Percentiles rank a stretch among this genome's conserved stretches.
Evolutionary conservation across 129 eudicot species (phyloP).

Genomic region (Arctium lappa): DNA sequence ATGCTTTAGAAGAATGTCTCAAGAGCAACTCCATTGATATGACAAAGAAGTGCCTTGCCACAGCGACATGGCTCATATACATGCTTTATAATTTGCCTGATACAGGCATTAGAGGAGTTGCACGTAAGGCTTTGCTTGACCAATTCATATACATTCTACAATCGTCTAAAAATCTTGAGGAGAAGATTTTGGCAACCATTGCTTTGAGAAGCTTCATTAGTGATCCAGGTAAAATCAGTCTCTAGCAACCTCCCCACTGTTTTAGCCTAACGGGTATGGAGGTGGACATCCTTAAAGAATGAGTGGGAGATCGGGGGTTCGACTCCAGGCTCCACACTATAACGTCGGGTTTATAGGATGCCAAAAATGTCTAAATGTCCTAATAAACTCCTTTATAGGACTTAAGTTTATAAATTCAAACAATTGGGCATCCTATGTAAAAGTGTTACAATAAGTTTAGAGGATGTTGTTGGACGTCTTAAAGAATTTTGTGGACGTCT

Average conservation of each 20-base stretch:
- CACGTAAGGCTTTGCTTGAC: constrained; percentile 49
- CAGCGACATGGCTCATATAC: constrained; percentile 54
- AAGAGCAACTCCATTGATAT: constrained; percentile 49
- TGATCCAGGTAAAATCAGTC: constrained; percentile 40
- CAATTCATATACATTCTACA: constrained; percentile 52
- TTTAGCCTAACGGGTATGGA: background rate
- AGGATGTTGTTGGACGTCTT: background rate
- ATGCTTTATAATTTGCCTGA: constrained; percentile 51
- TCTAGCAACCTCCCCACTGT: background rate
- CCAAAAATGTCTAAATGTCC: background rate
- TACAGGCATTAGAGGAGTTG: constrained; percentile 48
- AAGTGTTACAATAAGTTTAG: background rate
- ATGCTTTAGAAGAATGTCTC: constrained; percentile 53
- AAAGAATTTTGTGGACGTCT: background rate
- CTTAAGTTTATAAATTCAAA: background rate
- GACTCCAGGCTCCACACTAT: background rate
- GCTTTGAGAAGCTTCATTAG: constrained; percentile 51
- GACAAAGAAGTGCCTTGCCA: constrained; percentile 45
- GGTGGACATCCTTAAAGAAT: background rate
- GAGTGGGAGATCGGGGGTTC: background rate
- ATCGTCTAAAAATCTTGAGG: constrained; percentile 57
- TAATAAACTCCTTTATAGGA: background rate
- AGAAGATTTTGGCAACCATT: constrained; percentile 57
- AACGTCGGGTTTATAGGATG: background rate
- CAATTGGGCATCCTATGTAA: background rate